Conservation (phyloP, 2,329 filamentous ascomycete genomes). For the Scedosporium minutisporum region DNA sequence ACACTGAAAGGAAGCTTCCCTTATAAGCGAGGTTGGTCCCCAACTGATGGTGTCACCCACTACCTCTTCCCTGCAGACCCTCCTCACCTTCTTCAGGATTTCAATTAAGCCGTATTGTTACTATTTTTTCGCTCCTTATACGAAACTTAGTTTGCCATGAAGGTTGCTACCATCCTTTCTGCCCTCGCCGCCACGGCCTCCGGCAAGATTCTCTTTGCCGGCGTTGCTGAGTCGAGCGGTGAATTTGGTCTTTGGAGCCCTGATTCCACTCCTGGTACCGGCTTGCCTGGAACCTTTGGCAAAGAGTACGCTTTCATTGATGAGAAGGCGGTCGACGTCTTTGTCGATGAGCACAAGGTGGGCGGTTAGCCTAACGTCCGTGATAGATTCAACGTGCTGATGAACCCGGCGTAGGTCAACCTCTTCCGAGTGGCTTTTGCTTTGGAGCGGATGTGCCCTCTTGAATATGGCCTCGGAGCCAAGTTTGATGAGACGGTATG, state of each 20-base stretch:
- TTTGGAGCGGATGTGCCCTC: conserved; percentile 42
- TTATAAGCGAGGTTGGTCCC: background rate
- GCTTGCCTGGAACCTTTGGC: conserved; percentile 1
- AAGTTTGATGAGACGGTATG: conserved; percentile 3
- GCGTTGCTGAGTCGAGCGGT: conserved; percentile 6
- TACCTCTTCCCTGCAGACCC: background rate
- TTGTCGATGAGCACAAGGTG: conserved; percentile 6
- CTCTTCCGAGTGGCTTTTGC: conserved; percentile 45
- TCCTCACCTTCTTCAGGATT: background rate
- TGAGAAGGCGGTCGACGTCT: conserved; percentile 1
- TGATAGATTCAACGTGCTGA: background rate
- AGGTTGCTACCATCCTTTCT: background rate
- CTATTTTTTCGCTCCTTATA: background rate
- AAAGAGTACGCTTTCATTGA: conserved; percentile 5
- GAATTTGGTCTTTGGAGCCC: conserved; percentile 4
- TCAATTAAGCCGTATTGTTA: background rate
- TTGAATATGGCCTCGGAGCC: conserved; percentile 16
- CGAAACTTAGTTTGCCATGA: background rate
- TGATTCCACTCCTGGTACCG: background rate
- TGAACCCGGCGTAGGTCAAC: conserved; percentile 26
- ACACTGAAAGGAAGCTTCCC: background rate
- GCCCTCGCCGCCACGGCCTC: background rate
- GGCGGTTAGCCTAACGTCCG: background rate
- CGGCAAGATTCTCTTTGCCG: conserved; percentile 2
- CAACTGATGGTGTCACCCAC: background rate